These are phyloP conservation scores for Kwoniella pini DNA, from an alignment of 768 basidiomycete genomes.

Conservation along the genomic window DNA sequence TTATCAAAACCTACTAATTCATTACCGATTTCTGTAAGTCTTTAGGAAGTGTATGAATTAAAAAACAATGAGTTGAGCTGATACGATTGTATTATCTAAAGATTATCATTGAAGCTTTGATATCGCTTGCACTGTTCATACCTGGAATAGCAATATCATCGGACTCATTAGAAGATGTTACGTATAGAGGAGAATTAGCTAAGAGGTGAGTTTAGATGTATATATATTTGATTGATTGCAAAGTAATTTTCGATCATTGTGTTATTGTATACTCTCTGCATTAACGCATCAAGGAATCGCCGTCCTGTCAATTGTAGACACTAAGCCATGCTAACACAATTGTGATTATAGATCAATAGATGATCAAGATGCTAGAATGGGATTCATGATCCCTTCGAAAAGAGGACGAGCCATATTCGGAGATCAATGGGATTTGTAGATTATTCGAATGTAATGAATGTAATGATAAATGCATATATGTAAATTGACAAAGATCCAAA, in stretches of 20 bases:
- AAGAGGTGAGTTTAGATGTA: conserved; percentile 37
- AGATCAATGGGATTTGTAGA: conserved; percentile 6
- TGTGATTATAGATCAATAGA: conserved; percentile 34
- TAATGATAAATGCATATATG: neutral
- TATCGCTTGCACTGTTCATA: conserved; percentile 46
- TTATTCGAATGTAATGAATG: neutral
- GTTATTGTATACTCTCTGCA: too few relatives aligned
- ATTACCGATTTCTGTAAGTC: conserved; percentile 46
- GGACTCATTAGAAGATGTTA: conserved; percentile 44
- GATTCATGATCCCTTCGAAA: conserved; percentile 33
- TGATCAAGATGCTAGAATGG: conserved; percentile 44
- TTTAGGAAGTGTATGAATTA: too few relatives aligned
- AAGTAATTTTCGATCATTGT: too few relatives aligned
- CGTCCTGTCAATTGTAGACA: too few relatives aligned
- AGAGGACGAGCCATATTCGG: conserved; percentile 37
- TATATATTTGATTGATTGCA: too few relatives aligned
- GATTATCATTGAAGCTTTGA: conserved; percentile 48
- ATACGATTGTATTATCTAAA: conserved; percentile 19
- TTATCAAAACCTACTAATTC: conserved; percentile 28
- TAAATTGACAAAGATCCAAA: neutral
- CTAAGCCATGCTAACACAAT: neutral
- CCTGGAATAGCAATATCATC: conserved; percentile 42
- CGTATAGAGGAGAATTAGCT: conserved; percentile 50
- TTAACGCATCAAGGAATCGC: too few relatives aligned
- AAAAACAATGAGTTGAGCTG: too few relatives aligned